phyloP scores from a whole-genome alignment of 2,329 filamentous ascomycete genomes.

The Hortaea werneckii region DNA sequence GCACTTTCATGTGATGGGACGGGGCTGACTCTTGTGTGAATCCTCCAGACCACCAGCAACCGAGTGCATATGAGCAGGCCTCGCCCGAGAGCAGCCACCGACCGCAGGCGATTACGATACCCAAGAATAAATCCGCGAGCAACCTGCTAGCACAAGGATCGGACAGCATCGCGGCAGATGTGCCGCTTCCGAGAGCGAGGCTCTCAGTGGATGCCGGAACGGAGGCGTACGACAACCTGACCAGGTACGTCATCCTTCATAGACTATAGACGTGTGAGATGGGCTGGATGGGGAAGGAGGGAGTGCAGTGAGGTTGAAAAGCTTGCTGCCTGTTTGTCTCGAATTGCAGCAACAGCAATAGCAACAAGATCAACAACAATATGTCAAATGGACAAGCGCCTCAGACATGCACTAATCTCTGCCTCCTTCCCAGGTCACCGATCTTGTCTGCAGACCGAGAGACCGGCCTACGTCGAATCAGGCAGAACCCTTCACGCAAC shows the following conservation, averaged over 20 bases:
- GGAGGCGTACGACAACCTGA: constrained; percentile 56
- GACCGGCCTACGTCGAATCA: constrained; percentile 76
- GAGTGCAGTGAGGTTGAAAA: background rate
- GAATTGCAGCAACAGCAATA: background rate
- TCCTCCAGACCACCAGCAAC: background rate
- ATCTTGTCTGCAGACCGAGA: constrained; percentile 52
- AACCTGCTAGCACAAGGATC: constrained; percentile 32
- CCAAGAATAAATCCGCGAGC: constrained; percentile 41
- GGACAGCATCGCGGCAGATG: constrained; percentile 32
- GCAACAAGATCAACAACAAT: background rate
- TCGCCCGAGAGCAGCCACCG: background rate
- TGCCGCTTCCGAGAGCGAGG: constrained; percentile 50
- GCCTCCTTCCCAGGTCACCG: constrained; percentile 52
- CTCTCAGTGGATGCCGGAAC: constrained; percentile 66
- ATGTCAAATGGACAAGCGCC: background rate
- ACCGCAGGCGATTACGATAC: constrained; percentile 19
- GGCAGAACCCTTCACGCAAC: constrained; percentile 55
- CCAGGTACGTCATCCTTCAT: constrained; percentile 51
- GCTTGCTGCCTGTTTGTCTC: background rate
- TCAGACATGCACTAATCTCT: background rate
- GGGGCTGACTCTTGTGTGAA: background rate
- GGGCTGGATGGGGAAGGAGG: no score
- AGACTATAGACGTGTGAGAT: no score
- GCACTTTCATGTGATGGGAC: background rate
- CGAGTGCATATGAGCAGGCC: background rate